Evolutionary conservation across 2,329 filamentous ascomycete species (phyloP).

Genomic region (Aspergillus sclerotialis): DNA sequence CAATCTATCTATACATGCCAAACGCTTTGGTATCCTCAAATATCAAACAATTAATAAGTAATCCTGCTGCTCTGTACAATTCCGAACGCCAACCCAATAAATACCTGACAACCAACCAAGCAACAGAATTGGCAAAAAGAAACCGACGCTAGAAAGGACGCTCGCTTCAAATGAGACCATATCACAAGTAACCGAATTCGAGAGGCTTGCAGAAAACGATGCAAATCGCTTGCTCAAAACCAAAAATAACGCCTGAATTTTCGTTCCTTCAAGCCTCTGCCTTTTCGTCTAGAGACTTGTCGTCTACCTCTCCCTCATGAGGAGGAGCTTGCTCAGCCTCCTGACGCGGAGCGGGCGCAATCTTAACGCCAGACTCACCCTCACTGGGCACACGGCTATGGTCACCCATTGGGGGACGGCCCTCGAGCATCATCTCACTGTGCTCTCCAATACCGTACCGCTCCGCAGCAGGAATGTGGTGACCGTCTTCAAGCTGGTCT

Average conservation of each 20-base stretch:
- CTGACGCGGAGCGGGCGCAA: slow-evolving; percentile 23
- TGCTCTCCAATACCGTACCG: slow-evolving; percentile 56
- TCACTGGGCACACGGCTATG: slow-evolving; percentile 25
- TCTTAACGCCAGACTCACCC: slow-evolving; percentile 15
- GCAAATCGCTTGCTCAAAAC: no score
- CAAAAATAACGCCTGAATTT: no score
- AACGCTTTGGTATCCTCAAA: no score
- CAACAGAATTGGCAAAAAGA: slow-evolving; percentile 7
- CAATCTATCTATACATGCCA: no score
- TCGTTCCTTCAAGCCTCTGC: no score
- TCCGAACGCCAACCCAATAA: no score
- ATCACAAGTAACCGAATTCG: no score
- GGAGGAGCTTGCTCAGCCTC: slow-evolving; percentile 19
- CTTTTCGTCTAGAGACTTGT: slow-evolving; percentile 18
- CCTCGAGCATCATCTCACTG: slow-evolving; percentile 55
- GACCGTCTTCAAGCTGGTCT: slow-evolving; percentile 40
- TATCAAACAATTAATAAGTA: no score
- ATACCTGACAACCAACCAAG: slow-evolving; percentile 17
- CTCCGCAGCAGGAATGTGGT: slow-evolving; percentile 50
- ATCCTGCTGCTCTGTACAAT: no score
- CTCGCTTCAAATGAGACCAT: slow-evolving; percentile 10
- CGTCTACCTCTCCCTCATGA: slow-evolving; percentile 8
- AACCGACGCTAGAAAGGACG: slow-evolving; percentile 22
- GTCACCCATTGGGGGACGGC: slow-evolving; percentile 34
- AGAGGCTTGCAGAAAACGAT: no score